Percentiles rank a stretch among this genome's conserved stretches.
These are phyloP conservation scores for Citeromyces siamensis DNA, from an alignment of 1,139 yeast genomes.

Conservation along the genomic window DNA sequence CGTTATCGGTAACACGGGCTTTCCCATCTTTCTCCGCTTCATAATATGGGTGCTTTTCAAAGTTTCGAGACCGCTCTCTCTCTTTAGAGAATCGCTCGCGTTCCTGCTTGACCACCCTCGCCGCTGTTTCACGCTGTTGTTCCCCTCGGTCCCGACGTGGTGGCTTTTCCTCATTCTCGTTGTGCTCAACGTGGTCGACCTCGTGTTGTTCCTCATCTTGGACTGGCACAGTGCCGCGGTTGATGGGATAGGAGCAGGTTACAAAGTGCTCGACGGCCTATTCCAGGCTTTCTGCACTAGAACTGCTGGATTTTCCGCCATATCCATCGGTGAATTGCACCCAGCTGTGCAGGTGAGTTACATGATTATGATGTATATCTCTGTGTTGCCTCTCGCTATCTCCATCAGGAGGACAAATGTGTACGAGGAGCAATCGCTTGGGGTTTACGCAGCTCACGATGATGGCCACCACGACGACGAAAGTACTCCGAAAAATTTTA, in stretches of 20 bases:
- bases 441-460: slow-evolving; percentile 42
- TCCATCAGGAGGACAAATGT: slow-evolving; percentile 95
- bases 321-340: slow-evolving; percentile 58
- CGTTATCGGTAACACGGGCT: slow-evolving; percentile 88
- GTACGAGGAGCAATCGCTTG: slow-evolving; percentile 92
- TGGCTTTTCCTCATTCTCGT: slow-evolving; percentile 75
- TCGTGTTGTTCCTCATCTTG: slow-evolving; percentile 65
- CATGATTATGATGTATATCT: slow-evolving; percentile 95
- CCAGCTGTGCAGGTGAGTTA: slow-evolving; percentile 93
- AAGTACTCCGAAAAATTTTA: slow-evolving; percentile 36
- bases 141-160: slow-evolving; percentile 93
- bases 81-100: slow-evolving; percentile 64
- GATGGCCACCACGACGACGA: slow-evolving; percentile 20
- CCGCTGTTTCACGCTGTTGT: slow-evolving; percentile 85
- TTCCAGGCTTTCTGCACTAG: slow-evolving; percentile 90
- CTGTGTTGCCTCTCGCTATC: slow-evolving; percentile 91
- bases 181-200: slow-evolving; percentile 61
- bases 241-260: slow-evolving; percentile 44
- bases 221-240: slow-evolving; percentile 47
- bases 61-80: slow-evolving; percentile 51
- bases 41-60: slow-evolving; percentile 72
- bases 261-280: slow-evolving; percentile 65
- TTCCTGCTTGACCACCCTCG: slow-evolving; percentile 92
- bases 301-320: slow-evolving; percentile 81
- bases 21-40: slow-evolving; percentile 70